phyloP scores from a whole-genome alignment of 306 rosid species.

The Quercus cerris region DNA sequence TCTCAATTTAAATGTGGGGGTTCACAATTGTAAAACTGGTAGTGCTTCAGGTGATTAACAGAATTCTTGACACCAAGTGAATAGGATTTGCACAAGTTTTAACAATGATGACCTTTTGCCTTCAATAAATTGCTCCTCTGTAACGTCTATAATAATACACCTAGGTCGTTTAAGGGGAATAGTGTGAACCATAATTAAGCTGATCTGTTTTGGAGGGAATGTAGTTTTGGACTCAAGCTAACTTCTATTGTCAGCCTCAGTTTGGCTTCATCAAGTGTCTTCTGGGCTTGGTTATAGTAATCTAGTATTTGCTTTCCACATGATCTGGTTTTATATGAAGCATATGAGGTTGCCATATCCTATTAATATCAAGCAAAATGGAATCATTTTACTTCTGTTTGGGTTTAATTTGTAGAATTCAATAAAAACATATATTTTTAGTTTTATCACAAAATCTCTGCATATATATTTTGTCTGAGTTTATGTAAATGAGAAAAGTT shows the following conservation, averaged over 20 bases:
- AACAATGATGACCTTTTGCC: not conserved
- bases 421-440: not conserved
- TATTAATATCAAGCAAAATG: not conserved
- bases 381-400: not conserved
- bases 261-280: not conserved
- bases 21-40: not conserved
- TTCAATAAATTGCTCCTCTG: not conserved
- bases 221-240: no score
- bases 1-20: not conserved
- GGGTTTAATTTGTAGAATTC: not conserved
- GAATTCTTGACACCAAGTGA: not conserved
- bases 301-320: not conserved
- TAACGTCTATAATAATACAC: not conserved
- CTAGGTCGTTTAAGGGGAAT: no score
- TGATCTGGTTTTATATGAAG: not conserved
- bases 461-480: not conserved
- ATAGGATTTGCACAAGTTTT: not conserved
- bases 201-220: no score
- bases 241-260: no score
- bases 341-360: not conserved
- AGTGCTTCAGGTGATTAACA: not conserved
- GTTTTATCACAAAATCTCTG: not conserved
- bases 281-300: no score
- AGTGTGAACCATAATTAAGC: no score
- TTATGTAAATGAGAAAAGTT: slow-evolving; percentile 13